Conservation (phyloP, 2,329 filamentous ascomycete genomes). For the Dactylellina leptospora region DNA sequence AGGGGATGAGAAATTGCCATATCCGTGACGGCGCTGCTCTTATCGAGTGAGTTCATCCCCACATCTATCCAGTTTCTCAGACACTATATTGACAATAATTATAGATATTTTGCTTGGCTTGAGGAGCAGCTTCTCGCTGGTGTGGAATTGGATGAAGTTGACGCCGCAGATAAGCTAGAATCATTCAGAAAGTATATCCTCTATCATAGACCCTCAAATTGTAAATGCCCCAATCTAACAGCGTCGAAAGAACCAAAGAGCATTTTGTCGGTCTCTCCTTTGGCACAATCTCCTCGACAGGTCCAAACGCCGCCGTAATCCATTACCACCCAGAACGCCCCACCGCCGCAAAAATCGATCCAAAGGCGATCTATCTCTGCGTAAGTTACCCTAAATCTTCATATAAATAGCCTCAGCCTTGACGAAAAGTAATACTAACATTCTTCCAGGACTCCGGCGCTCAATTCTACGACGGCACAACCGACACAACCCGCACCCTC, state of each 20-base stretch:
- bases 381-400: slow-evolving; percentile 6
- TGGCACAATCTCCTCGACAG: slow-evolving; percentile 93
- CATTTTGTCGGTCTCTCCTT: slow-evolving; percentile 92
- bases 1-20: slow-evolving; percentile 93
- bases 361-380: slow-evolving; percentile 86
- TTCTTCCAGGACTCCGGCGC: slow-evolving; percentile 81
- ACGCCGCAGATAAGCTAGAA: slow-evolving; percentile 91
- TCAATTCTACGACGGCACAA: slow-evolving; percentile 96
- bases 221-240: neutral
- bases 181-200: slow-evolving; percentile 67
- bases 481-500: slow-evolving; percentile 90
- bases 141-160: slow-evolving; percentile 80
- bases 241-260: slow-evolving; percentile 60
- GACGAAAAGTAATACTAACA: neutral
- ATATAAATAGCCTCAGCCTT: neutral
- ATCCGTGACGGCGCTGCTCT: slow-evolving; percentile 90
- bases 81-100: slow-evolving; percentile 2
- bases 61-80: neutral
- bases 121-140: slow-evolving; percentile 83
- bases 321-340: slow-evolving; percentile 91
- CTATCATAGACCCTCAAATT: slow-evolving; percentile 44
- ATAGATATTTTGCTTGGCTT: slow-evolving; percentile 87
- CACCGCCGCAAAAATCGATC: slow-evolving; percentile 83
- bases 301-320: slow-evolving; percentile 90
- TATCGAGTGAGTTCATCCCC: slow-evolving; percentile 67